phyloP scores from a whole-genome alignment of 2,329 filamentous ascomycete species.

The Venturia aucupariae region DNA sequence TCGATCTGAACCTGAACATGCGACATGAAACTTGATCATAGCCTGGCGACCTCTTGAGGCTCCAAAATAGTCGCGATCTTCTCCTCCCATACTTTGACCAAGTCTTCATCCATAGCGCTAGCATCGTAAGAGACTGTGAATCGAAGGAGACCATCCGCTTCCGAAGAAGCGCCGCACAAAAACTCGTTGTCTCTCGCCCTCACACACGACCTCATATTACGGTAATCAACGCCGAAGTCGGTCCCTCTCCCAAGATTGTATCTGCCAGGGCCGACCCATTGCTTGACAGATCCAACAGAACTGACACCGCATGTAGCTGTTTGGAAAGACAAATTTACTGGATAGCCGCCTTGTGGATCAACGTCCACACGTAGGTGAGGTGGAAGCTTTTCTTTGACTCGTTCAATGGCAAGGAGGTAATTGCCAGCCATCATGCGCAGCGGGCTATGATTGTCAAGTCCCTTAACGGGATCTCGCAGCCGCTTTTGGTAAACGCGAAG shows the following conservation, averaged over 20 bases:
- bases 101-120: constrained; percentile 26
- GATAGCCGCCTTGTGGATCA: constrained; percentile 31
- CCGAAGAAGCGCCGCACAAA: constrained; percentile 33
- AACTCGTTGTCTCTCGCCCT: constrained; percentile 39
- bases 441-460: constrained; percentile 29
- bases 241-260: constrained; percentile 21
- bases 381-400: constrained; percentile 28
- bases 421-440: constrained; percentile 34
- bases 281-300: constrained; percentile 31
- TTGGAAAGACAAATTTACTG: constrained; percentile 23
- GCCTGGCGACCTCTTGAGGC: not conserved
- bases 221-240: constrained; percentile 34
- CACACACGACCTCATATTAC: constrained; percentile 29
- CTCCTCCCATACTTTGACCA: constrained; percentile 24
- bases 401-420: constrained; percentile 34
- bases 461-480: constrained; percentile 17
- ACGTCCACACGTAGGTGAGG: constrained; percentile 19
- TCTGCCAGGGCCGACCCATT: constrained; percentile 24
- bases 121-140: constrained; percentile 35
- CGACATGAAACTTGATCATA: not conserved
- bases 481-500: constrained; percentile 38
- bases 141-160: constrained; percentile 26
- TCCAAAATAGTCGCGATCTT: constrained; percentile 27
- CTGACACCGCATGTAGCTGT: constrained; percentile 38
- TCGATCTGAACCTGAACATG: too few species aligned